Base-by-base conservation (phyloP, 164 flowering plant genomes). In the Liriodendron chinense region DNA sequence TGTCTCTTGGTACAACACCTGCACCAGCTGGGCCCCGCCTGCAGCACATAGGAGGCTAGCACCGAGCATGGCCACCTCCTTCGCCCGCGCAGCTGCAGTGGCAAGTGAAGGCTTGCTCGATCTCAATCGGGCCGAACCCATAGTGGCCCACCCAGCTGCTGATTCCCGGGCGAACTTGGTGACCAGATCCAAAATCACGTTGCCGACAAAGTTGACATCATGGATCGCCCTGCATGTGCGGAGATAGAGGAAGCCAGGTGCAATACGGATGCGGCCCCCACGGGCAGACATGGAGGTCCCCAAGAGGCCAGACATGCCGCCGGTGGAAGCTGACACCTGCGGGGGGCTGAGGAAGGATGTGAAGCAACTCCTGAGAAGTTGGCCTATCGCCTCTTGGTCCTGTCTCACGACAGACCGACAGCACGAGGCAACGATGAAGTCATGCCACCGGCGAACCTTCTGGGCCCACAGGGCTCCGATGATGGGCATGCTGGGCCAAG, bases 381-480 rank as follows among this genome's bases (percentile, higher is more conserved):
- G 98, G 57, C 86, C 82, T 57, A 90, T 87, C 9, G 96, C 97
- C 50, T 89, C 92, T 28, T 78, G 82, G 80, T 87, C 84, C 80
- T 87, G 91, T 75, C 83, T 84, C 84, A 95, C 91, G 18, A 90
- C 88, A 25, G 97, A 82, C 4, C 87, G 89, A 25, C 91, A 85
- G 70, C 91, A 88, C 1, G 92, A 79, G 14, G 80, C 83, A 18
- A 93, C 89, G 53, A 94, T 89, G 78, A 88, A 93, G 75, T 93
- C 83, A 74, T 89, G 90, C 96, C 96, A 93, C 1, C 98, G 92
- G 47, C 87, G 89, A 47, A 86, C 89, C 82, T 95, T 95, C 68
- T 95, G 98, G 18, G 89, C 92, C 99, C 99, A 95, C 18, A 95
- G 78, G 64, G 96, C 85, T 21, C 94, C 84, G 20, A 95, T 82